Conservation (phyloP, 2,329 filamentous ascomycete species). For the Chaetomiaceae sp. region DNA sequence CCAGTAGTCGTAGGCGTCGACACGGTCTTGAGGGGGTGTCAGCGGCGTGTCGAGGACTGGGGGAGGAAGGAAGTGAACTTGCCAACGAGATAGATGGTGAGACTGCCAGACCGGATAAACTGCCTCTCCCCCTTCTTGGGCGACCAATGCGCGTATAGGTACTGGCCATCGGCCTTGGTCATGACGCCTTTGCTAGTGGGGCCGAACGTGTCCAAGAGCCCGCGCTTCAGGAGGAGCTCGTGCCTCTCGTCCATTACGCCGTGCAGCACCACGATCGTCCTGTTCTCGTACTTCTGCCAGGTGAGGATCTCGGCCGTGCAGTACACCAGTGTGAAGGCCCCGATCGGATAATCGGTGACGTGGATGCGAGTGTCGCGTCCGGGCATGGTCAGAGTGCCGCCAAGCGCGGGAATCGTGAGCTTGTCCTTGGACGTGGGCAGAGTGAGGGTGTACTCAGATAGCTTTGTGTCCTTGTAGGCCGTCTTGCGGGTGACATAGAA, state of each 20-base stretch:
- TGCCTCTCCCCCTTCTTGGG: slow-evolving; percentile 23
- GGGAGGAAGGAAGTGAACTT: too few relatives aligned
- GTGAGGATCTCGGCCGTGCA: slow-evolving; percentile 67
- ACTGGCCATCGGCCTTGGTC: slow-evolving; percentile 20
- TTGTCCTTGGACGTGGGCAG: slow-evolving; percentile 42
- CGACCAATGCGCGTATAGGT: slow-evolving; percentile 32
- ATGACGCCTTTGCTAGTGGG: slow-evolving; percentile 25
- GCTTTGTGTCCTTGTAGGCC: slow-evolving; percentile 55
- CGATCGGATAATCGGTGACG: slow-evolving; percentile 62
- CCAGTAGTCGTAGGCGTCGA: slow-evolving; percentile 67
- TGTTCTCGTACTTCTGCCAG: slow-evolving; percentile 59
- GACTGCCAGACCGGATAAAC: slow-evolving; percentile 33
- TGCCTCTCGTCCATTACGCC: slow-evolving; percentile 58
- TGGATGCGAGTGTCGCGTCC: slow-evolving; percentile 65
- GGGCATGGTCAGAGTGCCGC: slow-evolving; percentile 51
- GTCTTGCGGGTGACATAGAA: slow-evolving; percentile 67
- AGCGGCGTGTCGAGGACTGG: too few relatives aligned
- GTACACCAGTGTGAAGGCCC: slow-evolving; percentile 57
- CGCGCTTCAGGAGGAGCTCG: slow-evolving; percentile 46
- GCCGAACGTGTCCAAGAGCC: background rate
- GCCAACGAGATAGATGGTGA: slow-evolving; percentile 47
- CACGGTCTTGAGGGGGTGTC: too few relatives aligned
- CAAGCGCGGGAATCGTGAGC: slow-evolving; percentile 53
- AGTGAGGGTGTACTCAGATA: slow-evolving; percentile 59
- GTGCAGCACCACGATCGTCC: slow-evolving; percentile 60